Evolutionary conservation across 352 stramenopile genomes (phyloP).

Genomic region (Blastocystis sp.): DNA sequence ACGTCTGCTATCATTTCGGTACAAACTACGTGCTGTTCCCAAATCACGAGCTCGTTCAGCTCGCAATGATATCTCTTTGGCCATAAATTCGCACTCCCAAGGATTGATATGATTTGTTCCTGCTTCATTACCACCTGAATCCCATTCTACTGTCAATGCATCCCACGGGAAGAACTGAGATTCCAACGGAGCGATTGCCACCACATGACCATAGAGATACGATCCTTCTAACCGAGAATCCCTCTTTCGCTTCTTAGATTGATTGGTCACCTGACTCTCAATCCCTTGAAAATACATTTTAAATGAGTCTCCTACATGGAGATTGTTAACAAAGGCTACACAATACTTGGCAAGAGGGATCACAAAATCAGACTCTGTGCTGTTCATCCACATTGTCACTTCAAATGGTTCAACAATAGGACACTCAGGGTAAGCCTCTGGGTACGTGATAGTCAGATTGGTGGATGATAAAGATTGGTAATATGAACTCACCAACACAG

Average conservation of each 20-base stretch:
- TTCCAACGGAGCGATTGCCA: background rate
- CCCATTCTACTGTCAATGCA: conserved; percentile 6
- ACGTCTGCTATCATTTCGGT: background rate
- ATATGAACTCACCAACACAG: conserved; percentile 3
- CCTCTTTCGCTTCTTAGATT: background rate
- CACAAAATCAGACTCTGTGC: conserved; percentile 24
- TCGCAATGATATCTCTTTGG: background rate
- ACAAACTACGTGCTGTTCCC: background rate
- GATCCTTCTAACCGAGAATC: conserved; percentile 28
- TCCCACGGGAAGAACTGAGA: conserved; percentile 37
- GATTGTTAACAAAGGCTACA: conserved; percentile 21
- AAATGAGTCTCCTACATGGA: background rate
- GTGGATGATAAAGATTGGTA: background rate
- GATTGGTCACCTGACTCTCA: background rate
- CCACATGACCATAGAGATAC: conserved; percentile 17
- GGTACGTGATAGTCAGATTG: background rate
- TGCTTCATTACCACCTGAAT: background rate
- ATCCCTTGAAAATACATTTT: conserved; percentile 47
- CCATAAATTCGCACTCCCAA: conserved; percentile 38
- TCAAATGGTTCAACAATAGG: background rate
- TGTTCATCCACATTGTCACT: conserved; percentile 18
- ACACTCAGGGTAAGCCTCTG: background rate
- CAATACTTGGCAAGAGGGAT: conserved; percentile 1
- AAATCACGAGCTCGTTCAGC: background rate
- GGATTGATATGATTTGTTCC: conserved; percentile 51